Evolutionary conservation across 495 filamentous ascomycete genomes (phyloP).

Genomic region (Pseudotulostoma volvatum): DNA sequence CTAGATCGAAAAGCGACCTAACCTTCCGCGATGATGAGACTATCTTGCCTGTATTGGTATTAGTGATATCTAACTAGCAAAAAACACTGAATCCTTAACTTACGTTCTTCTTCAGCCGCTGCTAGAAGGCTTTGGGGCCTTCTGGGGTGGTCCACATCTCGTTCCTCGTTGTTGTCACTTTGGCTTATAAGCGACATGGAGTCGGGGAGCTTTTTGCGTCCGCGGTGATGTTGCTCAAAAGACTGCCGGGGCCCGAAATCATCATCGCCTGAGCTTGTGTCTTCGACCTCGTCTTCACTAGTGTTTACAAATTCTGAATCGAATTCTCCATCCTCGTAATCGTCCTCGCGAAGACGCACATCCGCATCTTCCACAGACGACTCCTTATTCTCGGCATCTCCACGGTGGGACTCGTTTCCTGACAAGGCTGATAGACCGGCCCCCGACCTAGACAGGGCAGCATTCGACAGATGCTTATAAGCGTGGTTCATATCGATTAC

Average conservation of each 20-base stretch:
- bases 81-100: constrained; percentile 15
- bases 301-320: constrained; percentile 26
- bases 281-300: constrained; percentile 33
- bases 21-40: neutral
- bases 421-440: constrained; percentile 37
- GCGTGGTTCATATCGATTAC: constrained; percentile 40
- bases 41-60: constrained; percentile 10
- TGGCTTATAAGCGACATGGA: constrained; percentile 1
- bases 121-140: constrained; percentile 41
- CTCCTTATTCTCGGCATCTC: constrained; percentile 15
- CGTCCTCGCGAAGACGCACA: constrained; percentile 58
- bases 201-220: constrained; percentile 13
- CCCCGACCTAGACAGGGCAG: constrained; percentile 36
- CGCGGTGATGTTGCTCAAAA: constrained; percentile 12
- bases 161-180: constrained; percentile 28
- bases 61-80: neutral
- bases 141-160: constrained; percentile 12
- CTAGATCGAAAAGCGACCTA: neutral
- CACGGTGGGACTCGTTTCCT: constrained; percentile 12
- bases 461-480: constrained; percentile 50
- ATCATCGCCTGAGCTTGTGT: constrained; percentile 35
- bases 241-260: constrained; percentile 13
- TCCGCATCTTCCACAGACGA: constrained; percentile 27
- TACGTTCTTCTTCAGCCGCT: constrained; percentile 66
- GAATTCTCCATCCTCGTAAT: constrained; percentile 45